Conservation (phyloP, 1,139 yeast species). For the Diutina neorugosa region DNA sequence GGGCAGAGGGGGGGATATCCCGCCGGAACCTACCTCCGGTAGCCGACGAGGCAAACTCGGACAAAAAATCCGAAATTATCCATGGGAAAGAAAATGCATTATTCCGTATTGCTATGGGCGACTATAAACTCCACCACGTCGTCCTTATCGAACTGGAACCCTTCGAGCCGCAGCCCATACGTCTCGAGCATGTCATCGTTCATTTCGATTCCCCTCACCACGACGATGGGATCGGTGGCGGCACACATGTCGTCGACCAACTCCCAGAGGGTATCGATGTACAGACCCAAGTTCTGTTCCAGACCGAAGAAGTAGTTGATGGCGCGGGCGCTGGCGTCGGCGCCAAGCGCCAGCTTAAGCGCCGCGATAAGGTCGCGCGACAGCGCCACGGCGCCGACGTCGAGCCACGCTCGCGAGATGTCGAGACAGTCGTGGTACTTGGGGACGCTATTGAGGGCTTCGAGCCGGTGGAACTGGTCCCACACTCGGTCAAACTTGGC, state of each 20-base stretch:
- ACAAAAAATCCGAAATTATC: neutral
- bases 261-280: slow-evolving; percentile 18
- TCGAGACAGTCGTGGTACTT: neutral
- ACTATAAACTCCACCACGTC: neutral
- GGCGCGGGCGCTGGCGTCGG: slow-evolving; percentile 5
- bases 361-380: neutral
- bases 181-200: neutral
- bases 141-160: neutral
- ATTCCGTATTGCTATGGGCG: neutral
- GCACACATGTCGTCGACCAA: slow-evolving; percentile 14
- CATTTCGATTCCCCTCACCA: neutral
- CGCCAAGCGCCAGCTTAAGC: neutral
- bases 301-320: slow-evolving; percentile 15
- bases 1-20: too few species aligned
- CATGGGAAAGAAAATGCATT: neutral
- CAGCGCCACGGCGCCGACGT: neutral
- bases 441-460: neutral
- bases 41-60: too few species aligned
- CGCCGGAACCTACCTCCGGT: too few species aligned
- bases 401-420: neutral
- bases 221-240: neutral
- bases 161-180: neutral
- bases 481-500: neutral
- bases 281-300: slow-evolving; percentile 15
- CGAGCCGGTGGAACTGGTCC: neutral